Base-by-base conservation (phyloP, 1,284 basidiomycete genomes). In the Coniferiporia weirii region DNA sequence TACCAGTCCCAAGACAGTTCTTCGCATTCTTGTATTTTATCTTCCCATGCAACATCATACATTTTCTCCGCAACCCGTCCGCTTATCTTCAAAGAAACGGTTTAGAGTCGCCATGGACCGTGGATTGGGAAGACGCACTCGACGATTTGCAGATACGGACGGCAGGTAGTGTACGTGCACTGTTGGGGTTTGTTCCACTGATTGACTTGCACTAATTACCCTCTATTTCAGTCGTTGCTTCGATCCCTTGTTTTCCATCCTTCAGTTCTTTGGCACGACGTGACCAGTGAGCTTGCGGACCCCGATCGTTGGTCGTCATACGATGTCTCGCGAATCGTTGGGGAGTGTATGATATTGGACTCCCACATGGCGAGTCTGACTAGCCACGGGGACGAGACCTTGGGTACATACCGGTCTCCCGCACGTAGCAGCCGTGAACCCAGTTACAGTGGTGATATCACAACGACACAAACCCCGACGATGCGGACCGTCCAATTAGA, bases 21-120 rank as follows among this genome's bases (percentile, higher is more conserved):
- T 95, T 93, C 73, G 87, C 88, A 6, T 79, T 83, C 57, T 75
- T 95, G 64, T 95, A 94, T 72, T 95, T 92, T 66, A 80, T 95
- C 56, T 95, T 90, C 71, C 93, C 93, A 1, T 89, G 85, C 75
- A 93, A 93, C 74, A 75, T 87, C 50, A 75, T 95, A 59, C 79
- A 78, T 61, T 95, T 95, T 70, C 70, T 94, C 61, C 83, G 84
- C 53, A 73, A 75, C 36, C 89, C 93, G 2, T 75, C 79, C 20
- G 71, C 72, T 49, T 92, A 91, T 66, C 73, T 95, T 20, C 71
- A 71, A 10, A 75, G 79, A 36, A 76, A 71, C 60, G 67, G 70
- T 4, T 72, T 80, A 48, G 72, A 78, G 53, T 81, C 78, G 49
- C 83, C 87, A 3, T 88, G 85, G 66, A 72, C 74, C 15, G 73